Conservation (phyloP, 306 rosid species). For the Castanospermum australe region DNA sequence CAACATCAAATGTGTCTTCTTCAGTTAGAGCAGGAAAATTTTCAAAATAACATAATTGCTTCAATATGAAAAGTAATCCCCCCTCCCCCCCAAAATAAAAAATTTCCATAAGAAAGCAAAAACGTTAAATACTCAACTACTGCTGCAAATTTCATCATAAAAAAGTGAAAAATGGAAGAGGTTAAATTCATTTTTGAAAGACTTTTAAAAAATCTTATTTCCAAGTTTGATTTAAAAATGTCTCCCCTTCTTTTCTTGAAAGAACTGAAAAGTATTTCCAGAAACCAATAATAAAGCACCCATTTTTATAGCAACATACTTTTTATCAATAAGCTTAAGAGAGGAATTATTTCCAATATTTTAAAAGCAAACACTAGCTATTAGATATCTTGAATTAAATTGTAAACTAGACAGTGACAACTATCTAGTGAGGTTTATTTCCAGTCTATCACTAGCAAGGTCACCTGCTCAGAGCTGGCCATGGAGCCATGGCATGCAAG, state of each 20-base stretch:
- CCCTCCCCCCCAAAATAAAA: neutral
- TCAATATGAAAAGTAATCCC: neutral
- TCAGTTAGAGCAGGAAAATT: neutral
- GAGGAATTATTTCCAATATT: slow-evolving; percentile 2
- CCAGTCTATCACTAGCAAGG: slow-evolving; percentile 24
- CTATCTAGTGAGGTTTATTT: neutral
- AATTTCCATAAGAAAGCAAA: neutral
- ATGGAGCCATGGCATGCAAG: slow-evolving; percentile 94
- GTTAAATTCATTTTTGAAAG: slow-evolving; percentile 9
- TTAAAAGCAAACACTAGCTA: neutral
- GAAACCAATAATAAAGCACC: neutral
- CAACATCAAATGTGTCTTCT: neutral
- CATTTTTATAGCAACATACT: neutral
- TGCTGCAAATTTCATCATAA: neutral
- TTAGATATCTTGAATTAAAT: neutral
- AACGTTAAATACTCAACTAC: slow-evolving; percentile 1
- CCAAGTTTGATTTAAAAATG: neutral
- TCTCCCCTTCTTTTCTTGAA: neutral
- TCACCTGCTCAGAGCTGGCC: slow-evolving; percentile 97
- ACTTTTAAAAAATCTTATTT: neutral
- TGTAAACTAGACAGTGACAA: slow-evolving; percentile 20
- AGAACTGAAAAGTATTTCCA: slow-evolving; percentile 1
- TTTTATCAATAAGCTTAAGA: neutral
- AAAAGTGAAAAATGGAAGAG: neutral
- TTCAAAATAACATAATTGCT: neutral